Evolutionary conservation across 345 rosid species (phyloP).

Genomic region (Balakata baccata): DNA sequence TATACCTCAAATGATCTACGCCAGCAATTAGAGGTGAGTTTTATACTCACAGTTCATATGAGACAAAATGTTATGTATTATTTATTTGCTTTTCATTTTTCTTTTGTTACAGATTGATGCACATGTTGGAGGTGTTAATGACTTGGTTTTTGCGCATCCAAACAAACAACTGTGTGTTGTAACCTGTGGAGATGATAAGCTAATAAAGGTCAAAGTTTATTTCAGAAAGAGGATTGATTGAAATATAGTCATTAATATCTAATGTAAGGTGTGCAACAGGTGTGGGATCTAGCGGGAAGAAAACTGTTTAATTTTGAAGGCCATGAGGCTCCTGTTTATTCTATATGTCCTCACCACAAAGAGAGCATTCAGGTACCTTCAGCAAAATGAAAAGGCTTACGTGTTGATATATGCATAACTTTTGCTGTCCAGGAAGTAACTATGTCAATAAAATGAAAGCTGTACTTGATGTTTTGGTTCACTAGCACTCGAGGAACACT

Average conservation of each 20-base stretch:
- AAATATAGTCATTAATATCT: constrained; percentile 19
- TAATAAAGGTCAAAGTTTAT: constrained; percentile 57
- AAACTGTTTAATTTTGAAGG: constrained; percentile 72
- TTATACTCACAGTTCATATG: constrained; percentile 4
- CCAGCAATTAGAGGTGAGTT: constrained; percentile 57
- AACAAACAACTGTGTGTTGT: constrained; percentile 73
- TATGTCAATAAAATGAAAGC: too few relatives aligned
- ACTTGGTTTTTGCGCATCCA: constrained; percentile 82
- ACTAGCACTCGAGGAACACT: neutral
- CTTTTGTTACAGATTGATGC: constrained; percentile 65
- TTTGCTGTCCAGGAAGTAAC: too few relatives aligned
- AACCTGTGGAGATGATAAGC: constrained; percentile 88
- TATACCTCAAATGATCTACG: constrained; percentile 49
- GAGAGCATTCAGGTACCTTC: constrained; percentile 74
- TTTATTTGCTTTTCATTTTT: constrained; percentile 15
- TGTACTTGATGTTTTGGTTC: neutral
- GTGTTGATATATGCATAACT: too few relatives aligned
- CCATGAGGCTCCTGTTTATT: constrained; percentile 82
- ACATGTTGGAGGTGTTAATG: constrained; percentile 81
- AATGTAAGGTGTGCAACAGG: constrained; percentile 52
- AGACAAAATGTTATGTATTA: constrained; percentile 5
- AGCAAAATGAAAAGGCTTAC: neutral
- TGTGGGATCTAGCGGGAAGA: constrained; percentile 68
- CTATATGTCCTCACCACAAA: constrained; percentile 87
- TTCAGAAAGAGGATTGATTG: constrained; percentile 1